These are phyloP conservation scores for Lachancea meyersii DNA, from an alignment of 805 yeast species.

Conservation along the genomic window DNA sequence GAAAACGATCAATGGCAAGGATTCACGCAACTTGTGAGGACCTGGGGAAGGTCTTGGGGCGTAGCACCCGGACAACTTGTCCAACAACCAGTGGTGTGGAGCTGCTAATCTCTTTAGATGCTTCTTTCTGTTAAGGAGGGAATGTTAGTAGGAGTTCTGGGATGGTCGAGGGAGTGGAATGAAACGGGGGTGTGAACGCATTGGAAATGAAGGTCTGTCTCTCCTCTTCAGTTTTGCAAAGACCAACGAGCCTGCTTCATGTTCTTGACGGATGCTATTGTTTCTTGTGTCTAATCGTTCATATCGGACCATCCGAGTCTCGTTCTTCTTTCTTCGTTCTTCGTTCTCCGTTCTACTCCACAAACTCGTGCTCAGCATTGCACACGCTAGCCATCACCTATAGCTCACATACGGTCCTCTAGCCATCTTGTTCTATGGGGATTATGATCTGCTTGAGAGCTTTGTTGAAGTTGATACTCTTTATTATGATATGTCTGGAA, in stretches of 20 bases:
- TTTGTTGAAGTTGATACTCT: neutral
- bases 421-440: constrained; percentile 47
- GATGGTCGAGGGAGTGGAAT: neutral
- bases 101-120: constrained; percentile 99
- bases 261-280: too few species aligned
- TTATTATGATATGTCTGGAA: neutral
- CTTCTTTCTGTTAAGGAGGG: constrained; percentile 65
- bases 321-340: too few species aligned
- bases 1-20: constrained; percentile 93
- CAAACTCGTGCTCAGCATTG: neutral
- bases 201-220: too few species aligned
- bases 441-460: constrained; percentile 4
- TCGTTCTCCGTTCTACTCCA: too few species aligned
- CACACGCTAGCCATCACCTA: neutral
- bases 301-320: too few species aligned
- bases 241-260: neutral
- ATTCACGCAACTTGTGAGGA: constrained; percentile 99
- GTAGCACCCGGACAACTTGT: constrained; percentile 98
- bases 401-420: constrained; percentile 61
- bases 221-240: neutral
- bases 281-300: too few species aligned
- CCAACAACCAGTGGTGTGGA: constrained; percentile 99
- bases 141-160: constrained; percentile 2
- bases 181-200: too few species aligned
- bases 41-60: constrained; percentile 99